Percentiles rank a stretch among this genome's conserved stretches.
Conservation (phyloP, 2,329 filamentous ascomycete species). For the Colletotrichum kahawae region DNA sequence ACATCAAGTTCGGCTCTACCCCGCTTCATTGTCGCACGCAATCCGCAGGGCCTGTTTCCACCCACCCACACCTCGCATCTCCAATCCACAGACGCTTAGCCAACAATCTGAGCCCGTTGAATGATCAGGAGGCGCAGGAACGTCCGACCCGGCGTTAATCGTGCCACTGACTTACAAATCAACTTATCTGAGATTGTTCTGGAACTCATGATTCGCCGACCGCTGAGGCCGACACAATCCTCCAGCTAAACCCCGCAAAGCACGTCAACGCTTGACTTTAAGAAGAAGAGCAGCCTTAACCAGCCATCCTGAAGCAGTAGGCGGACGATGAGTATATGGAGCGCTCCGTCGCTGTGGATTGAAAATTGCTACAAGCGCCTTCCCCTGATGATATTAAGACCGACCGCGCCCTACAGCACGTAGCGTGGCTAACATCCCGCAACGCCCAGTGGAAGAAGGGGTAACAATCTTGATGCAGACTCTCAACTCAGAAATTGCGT, state of each 20-base stretch:
- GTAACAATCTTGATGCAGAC: too few relatives aligned
- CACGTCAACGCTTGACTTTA: background rate
- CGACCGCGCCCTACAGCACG: too few relatives aligned
- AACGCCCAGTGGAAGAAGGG: too few relatives aligned
- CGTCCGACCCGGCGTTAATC: background rate
- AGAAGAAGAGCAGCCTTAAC: background rate
- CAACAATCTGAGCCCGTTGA: background rate
- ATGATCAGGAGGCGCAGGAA: background rate
- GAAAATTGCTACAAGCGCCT: too few relatives aligned
- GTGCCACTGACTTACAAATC: slow-evolving; percentile 15
- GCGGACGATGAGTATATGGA: too few relatives aligned
- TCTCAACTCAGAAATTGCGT: too few relatives aligned
- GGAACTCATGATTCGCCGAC: background rate
- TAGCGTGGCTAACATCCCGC: too few relatives aligned
- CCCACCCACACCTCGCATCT: slow-evolving; percentile 1
- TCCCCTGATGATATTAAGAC: too few relatives aligned
- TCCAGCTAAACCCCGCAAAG: background rate
- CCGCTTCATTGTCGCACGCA: background rate
- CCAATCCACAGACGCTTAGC: background rate
- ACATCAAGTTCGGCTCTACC: background rate
- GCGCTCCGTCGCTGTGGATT: too few relatives aligned
- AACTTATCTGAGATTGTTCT: background rate
- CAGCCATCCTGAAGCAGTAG: too few relatives aligned
- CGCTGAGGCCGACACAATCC: background rate
- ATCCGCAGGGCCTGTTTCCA: background rate